Conservation (phyloP, 164 flowering plant species). For the Pachysandra terminalis region DNA sequence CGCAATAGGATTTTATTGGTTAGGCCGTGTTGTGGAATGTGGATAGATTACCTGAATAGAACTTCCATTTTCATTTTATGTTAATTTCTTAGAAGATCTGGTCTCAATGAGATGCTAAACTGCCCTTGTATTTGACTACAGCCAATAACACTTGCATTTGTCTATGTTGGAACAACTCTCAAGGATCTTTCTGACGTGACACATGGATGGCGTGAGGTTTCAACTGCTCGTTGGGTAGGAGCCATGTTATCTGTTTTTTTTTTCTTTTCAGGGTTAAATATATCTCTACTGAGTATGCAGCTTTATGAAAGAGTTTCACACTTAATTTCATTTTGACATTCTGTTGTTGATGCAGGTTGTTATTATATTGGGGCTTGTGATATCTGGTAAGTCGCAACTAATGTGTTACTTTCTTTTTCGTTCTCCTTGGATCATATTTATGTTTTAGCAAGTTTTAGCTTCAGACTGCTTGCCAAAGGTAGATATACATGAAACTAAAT, state of each 20-base stretch:
- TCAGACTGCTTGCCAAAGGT: neutral
- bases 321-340: conserved; percentile 7
- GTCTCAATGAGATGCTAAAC: conserved; percentile 2
- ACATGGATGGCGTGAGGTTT: conserved; percentile 83
- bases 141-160: conserved; percentile 88
- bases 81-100: neutral
- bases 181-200: conserved; percentile 98
- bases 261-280: neutral
- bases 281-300: neutral
- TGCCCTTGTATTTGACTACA: conserved; percentile 28
- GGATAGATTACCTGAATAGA: neutral
- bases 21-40: neutral
- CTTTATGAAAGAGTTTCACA: too few species aligned
- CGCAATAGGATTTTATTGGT: neutral
- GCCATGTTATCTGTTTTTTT: neutral
- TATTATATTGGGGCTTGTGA: conserved; percentile 36
- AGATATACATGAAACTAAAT: too few species aligned
- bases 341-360: conserved; percentile 39
- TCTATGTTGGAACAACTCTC: conserved; percentile 91
- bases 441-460: neutral
- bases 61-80: too few species aligned
- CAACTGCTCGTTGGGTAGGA: conserved; percentile 81
- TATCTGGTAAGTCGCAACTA: conserved; percentile 44
- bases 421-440: neutral
- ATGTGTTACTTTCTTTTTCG: too few species aligned